These are phyloP conservation scores for Diaporthe ampelina DNA, from an alignment of 2,329 filamentous ascomycete genomes.

Conservation along the genomic window DNA sequence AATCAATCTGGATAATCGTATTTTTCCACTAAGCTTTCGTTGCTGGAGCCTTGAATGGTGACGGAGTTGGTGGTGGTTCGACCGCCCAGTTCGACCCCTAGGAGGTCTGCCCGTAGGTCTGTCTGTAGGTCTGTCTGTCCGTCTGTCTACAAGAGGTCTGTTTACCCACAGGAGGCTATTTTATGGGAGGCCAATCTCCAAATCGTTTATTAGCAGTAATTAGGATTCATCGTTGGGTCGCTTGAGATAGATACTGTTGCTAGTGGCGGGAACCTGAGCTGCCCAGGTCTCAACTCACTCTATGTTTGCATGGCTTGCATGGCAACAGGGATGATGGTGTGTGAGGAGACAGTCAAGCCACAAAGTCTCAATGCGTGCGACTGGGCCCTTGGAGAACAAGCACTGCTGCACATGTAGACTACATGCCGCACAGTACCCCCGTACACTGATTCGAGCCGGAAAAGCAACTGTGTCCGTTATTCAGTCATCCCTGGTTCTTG, in stretches of 20 bases:
- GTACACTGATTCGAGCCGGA: neutral
- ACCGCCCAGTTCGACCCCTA: neutral
- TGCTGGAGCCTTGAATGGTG: neutral
- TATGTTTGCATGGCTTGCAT: neutral
- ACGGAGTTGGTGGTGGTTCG: neutral
- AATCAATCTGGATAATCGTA: constrained; percentile 5
- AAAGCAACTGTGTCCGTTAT: constrained; percentile 17
- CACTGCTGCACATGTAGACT: neutral
- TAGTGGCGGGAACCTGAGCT: neutral
- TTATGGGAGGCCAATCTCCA: too few species aligned
- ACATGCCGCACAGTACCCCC: neutral
- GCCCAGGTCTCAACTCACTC: neutral
- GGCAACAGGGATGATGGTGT: constrained; percentile 9
- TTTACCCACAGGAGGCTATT: too few species aligned
- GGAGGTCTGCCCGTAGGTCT: too few species aligned
- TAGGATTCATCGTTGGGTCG: too few species aligned
- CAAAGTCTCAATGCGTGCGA: neutral
- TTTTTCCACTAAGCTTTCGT: neutral
- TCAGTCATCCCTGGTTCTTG: neutral
- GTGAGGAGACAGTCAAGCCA: neutral
- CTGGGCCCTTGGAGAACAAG: constrained; percentile 10
- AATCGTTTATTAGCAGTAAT: too few species aligned
- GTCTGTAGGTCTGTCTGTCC: too few species aligned
- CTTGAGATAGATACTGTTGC: too few species aligned
- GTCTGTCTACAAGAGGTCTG: too few species aligned